Evolutionary conservation across 345 rosid species (phyloP).

Genomic region (Eutrema japonicum): DNA sequence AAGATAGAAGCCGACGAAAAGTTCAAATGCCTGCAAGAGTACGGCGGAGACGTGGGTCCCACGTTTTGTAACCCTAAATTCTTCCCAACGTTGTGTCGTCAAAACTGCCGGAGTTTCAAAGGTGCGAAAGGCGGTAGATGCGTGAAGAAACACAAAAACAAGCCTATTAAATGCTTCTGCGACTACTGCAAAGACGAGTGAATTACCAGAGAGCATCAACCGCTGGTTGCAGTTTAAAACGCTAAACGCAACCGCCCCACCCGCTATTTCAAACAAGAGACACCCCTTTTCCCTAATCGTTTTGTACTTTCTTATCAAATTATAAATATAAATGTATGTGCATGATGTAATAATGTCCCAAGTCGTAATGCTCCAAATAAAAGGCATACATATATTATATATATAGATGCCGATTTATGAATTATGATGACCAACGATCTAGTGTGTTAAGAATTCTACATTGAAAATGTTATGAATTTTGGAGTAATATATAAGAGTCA

Average conservation of each 20-base stretch:
- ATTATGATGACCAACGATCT: too few species aligned
- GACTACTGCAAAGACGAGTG: constrained; percentile 36
- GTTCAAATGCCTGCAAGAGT: constrained; percentile 29
- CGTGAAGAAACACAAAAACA: constrained; percentile 34
- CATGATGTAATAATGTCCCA: too few species aligned
- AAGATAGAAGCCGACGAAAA: constrained; percentile 30
- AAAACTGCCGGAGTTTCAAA: constrained; percentile 38
- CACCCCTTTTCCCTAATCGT: too few species aligned
- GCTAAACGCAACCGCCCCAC: background rate
- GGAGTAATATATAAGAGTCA: too few species aligned
- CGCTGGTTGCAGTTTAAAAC: background rate
- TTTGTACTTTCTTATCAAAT: too few species aligned
- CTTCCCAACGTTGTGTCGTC: constrained; percentile 35
- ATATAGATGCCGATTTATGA: too few species aligned
- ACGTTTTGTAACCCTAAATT: constrained; percentile 41
- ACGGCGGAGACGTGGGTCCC: constrained; percentile 40
- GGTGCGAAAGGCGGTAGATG: constrained; percentile 39
- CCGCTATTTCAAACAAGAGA: background rate
- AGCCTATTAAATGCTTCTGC: constrained; percentile 36
- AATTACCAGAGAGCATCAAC: background rate
- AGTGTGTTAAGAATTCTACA: too few species aligned
- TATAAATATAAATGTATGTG: too few species aligned
- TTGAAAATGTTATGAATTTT: too few species aligned
- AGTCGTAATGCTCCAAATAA: too few species aligned
- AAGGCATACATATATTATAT: too few species aligned